phyloP scores from a whole-genome alignment of 805 yeast species.

The Pachysolen tannophilus region DNA sequence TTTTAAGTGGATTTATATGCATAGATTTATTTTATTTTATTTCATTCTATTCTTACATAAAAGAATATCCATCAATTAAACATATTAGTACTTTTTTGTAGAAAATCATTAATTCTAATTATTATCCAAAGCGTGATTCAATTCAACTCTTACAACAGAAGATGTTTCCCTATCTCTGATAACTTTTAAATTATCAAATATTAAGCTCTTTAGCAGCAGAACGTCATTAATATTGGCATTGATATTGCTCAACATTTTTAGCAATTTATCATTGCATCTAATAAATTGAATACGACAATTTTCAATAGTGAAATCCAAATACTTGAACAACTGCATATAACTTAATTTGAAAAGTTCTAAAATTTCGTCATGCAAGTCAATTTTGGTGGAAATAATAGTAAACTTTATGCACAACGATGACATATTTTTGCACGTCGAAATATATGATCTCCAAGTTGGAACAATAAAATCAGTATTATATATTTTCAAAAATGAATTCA shows the following conservation, averaged over 20 bases:
- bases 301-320: slow-evolving; percentile 28
- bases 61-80: no score
- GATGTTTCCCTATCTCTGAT: slow-evolving; percentile 31
- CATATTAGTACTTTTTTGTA: no score
- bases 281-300: slow-evolving; percentile 47
- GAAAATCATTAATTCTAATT: no score
- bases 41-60: no score
- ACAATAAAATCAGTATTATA: slow-evolving; percentile 19
- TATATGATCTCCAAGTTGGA: slow-evolving; percentile 55
- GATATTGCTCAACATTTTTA: neutral
- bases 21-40: no score
- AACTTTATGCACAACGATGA: slow-evolving; percentile 13
- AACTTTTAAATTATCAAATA: slow-evolving; percentile 16
- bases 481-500: slow-evolving; percentile 19
- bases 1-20: no score
- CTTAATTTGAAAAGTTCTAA: neutral
- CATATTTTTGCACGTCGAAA: slow-evolving; percentile 31
- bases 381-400: neutral
- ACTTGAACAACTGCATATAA: neutral
- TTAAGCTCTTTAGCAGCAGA: no score
- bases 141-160: slow-evolving; percentile 37
- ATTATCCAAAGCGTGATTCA: no score
- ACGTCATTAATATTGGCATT: slow-evolving; percentile 43
- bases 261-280: slow-evolving; percentile 14
- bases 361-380: neutral